phyloP scores from a whole-genome alignment of 2,329 filamentous ascomycete species.

The Exserohilum turcica region DNA sequence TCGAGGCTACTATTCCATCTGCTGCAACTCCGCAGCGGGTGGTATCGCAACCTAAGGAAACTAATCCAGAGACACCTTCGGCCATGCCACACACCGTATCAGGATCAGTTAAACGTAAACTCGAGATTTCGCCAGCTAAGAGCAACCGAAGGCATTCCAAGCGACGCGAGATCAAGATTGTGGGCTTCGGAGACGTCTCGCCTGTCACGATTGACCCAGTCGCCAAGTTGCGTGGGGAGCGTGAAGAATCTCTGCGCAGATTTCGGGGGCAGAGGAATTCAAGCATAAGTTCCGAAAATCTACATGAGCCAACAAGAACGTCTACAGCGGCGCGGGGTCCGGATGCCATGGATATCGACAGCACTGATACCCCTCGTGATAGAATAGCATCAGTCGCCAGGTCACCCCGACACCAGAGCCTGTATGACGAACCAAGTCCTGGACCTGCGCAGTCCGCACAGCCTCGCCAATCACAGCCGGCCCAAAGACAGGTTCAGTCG shows the following conservation, averaged over 20 bases:
- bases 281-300: slow-evolving; percentile 19
- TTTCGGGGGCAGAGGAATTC: slow-evolving; percentile 22
- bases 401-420: slow-evolving; percentile 28
- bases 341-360: slow-evolving; percentile 14
- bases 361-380: not conserved
- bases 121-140: slow-evolving; percentile 24
- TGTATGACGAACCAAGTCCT: slow-evolving; percentile 23
- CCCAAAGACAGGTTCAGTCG: not conserved
- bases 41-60: not conserved
- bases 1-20: not conserved
- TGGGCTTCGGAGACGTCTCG: slow-evolving; percentile 17
- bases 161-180: slow-evolving; percentile 31
- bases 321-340: not conserved
- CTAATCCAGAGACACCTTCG: not conserved
- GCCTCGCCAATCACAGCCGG: not conserved
- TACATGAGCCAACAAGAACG: slow-evolving; percentile 1
- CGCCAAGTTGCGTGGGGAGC: slow-evolving; percentile 11
- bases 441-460: not conserved
- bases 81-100: not conserved
- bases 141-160: slow-evolving; percentile 25
- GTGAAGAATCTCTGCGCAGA: slow-evolving; percentile 18
- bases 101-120: slow-evolving; percentile 31
- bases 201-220: slow-evolving; percentile 6
- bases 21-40: not conserved
- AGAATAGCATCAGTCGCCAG: slow-evolving; percentile 3